Evolutionary conservation across 345 rosid species (phyloP), one percentile per base, ranked within the genome.

Genomic region (Durio zibethinus): DNA sequence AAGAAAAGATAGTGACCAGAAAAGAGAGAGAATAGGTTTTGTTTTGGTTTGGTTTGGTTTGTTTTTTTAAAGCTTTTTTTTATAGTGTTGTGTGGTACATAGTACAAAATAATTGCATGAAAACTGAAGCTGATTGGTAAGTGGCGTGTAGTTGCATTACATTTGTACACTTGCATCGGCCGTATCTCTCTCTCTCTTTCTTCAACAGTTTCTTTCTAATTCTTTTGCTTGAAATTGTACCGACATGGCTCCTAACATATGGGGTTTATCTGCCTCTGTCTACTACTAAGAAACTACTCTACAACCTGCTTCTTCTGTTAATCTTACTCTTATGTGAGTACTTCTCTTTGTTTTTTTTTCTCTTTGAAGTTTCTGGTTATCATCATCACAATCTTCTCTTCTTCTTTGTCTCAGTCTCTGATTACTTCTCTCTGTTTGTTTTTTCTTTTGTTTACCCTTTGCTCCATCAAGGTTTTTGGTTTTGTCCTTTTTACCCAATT

Each of bases 181-280:
- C 73, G 31, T 77, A 78, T 77, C 75, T 42, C 70, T 63, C 56
- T 21, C 76, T 69, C 61, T 54, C 76, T 73, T 79, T 76, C 53
- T 66, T 33, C 4, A 61, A 61, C 67, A 62, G 23, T 74, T 59
- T 64, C 59, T 72, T 76, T 80, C 1, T 14, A 45, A 69, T 45
- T 69, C 36, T n/a, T 27, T 85, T 85, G 91, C 89, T 89, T 86
- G 80, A 79, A 80, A 57, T 84, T 88, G 75, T 83, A 82, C 93
- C 85, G 87, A 90, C 89, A 90, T 86, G 90, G 91, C 88, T 90
- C 91, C 96, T 77, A 84, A 75, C 80, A 59, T 73, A 79, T 85
- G 89, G 93, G 93, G 82, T 86, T 89, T 83, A 82, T 81, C 79
- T 66, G 82, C 72, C 79, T 79, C 86, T 83, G 64, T 76, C 43